Conservation (phyloP, 108 stramenopile genomes). For the Nannochloropsis salina region DNA sequence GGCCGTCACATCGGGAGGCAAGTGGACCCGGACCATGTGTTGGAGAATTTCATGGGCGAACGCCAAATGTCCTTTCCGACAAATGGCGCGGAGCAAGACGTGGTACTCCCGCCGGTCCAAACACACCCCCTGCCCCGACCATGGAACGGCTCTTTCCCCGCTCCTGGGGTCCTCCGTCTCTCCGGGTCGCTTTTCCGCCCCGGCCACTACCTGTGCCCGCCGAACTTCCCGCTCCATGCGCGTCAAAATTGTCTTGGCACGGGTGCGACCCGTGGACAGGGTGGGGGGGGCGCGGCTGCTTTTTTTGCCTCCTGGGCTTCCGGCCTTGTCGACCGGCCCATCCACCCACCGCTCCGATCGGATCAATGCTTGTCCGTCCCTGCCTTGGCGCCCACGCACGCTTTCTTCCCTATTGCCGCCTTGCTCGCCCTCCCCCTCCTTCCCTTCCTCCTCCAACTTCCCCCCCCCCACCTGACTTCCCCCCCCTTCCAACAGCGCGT, state of each 20-base stretch:
- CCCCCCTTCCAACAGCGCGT: neutral
- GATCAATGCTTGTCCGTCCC: neutral
- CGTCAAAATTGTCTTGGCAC: neutral
- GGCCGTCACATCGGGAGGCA: constrained; percentile 7
- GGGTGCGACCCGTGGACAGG: neutral
- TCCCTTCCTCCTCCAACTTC: neutral
- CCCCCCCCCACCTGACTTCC: neutral
- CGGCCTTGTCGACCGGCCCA: no score
- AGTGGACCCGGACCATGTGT: neutral
- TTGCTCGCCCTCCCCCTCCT: neutral
- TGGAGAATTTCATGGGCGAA: neutral
- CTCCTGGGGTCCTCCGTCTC: no score
- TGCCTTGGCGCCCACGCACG: neutral
- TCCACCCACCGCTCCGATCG: neutral
- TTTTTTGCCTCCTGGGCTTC: neutral
- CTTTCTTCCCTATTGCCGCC: neutral
- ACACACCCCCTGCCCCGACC: neutral
- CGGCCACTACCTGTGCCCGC: neutral
- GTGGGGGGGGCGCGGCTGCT: neutral
- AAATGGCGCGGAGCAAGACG: neutral
- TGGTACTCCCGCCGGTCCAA: neutral
- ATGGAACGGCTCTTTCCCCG: no score
- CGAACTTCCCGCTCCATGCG: neutral
- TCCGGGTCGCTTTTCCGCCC: neutral
- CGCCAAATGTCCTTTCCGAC: constrained; percentile 8